These are phyloP conservation scores for Polysphondylium violaceum DNA, from an alignment of 78 protist species.

Conservation along the genomic window DNA sequence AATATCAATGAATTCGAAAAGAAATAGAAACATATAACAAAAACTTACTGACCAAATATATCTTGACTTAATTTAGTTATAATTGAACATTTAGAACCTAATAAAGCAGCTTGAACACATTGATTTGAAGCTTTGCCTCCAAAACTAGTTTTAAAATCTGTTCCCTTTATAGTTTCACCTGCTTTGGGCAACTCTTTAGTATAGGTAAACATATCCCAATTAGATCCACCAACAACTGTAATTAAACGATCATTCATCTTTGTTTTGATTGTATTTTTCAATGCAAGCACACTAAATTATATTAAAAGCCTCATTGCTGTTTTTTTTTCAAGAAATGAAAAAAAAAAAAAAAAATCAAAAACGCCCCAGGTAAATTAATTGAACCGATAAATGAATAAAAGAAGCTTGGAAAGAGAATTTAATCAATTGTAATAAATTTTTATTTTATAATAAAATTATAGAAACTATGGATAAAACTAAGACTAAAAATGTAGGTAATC, in stretches of 20 bases:
- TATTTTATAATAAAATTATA: too few species aligned
- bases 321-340: too few species aligned
- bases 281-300: too few species aligned
- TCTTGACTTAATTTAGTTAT: slow-evolving; percentile 78
- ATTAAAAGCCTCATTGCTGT: too few species aligned
- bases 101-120: slow-evolving; percentile 75
- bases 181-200: slow-evolving; percentile 39
- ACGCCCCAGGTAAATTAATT: too few species aligned
- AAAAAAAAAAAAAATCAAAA: too few species aligned
- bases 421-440: too few species aligned
- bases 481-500: too few species aligned
- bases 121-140: slow-evolving; percentile 84
- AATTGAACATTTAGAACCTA: slow-evolving; percentile 35
- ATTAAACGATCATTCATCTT: slow-evolving; percentile 1
- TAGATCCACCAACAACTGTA: slow-evolving; percentile 70
- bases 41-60: slow-evolving; percentile 37
- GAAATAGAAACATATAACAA: background rate
- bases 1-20: background rate
- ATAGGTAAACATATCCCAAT: slow-evolving; percentile 79
- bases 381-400: too few species aligned
- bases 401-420: too few species aligned
- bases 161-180: slow-evolving; percentile 80
- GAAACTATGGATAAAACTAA: too few species aligned
- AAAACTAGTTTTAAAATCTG: slow-evolving; percentile 47
- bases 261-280: too few species aligned